Evolutionary conservation across 176 grass and related monocot species (phyloP), one percentile per base, ranked within the genome.

Genomic region (Eleusine indica): DNA sequence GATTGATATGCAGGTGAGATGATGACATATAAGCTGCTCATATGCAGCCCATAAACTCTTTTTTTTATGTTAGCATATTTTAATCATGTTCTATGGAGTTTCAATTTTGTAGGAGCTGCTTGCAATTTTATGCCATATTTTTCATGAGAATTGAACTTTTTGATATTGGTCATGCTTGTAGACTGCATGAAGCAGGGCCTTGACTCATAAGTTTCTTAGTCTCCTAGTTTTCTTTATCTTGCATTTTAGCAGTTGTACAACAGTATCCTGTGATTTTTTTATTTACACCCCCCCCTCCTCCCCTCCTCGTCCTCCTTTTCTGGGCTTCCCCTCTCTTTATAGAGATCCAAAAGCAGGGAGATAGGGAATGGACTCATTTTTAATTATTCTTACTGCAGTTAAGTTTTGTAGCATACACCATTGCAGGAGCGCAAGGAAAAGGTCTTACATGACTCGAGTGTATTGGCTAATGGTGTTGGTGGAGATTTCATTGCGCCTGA

Each of bases 1-100:
- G 89, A 90, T 98, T 93, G 89, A 90, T 69, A 93, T 93, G 71
- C 63, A 98, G 90, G 92, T 98, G 78, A 81, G 58, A 73, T 73
- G 66, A 77, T 37, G 4, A 81, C 3, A 76, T 28, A 64, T 76
- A 77, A 70, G 40, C 16, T 69, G 48, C 84, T 80, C 69, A 80
- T 76, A 76, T 43, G 11, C 32, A 71, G 65, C 51, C 14, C 30
- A 2, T 19, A 3, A 52, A 53, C n/a, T 53, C 52, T 75, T 32
- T 70, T 75, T 30, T 19, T 83, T 57, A 38, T 13, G 19, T 66
- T 44, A 16, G 52, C 15, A 64, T 53, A 69, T 5, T 14, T 22
- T 75, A 41, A 2, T 65, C 0, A 78, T 72, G 15, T 39, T 69
- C 6, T 63, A 52, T 3, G 13, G 2, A 42, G 54, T 64, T 65